These are phyloP conservation scores for Coemansia sp. DNA, from an alignment of 371 early-diverging fungal genomes.

Conservation along the genomic window DNA sequence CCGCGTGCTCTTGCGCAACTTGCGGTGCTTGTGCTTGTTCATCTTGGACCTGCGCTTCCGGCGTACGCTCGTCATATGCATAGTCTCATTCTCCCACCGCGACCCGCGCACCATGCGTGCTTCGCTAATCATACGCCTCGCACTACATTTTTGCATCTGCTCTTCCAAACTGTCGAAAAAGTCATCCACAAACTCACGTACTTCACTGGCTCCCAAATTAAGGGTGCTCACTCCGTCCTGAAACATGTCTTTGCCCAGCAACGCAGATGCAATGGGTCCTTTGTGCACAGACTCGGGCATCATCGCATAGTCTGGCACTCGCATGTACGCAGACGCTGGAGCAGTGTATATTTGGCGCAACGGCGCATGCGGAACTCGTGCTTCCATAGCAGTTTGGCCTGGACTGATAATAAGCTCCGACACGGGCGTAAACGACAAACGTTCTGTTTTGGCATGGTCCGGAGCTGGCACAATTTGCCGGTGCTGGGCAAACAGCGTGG, in stretches of 20 bases:
- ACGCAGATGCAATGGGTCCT: conserved; percentile 46
- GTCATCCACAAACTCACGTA: conserved; percentile 42
- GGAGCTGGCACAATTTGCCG: conserved; percentile 26
- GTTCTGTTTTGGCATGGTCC: not conserved
- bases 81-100: conserved; percentile 30
- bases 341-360: conserved; percentile 44
- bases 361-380: conserved; percentile 22
- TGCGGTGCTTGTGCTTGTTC: conserved; percentile 86
- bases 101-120: not conserved
- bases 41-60: conserved; percentile 81
- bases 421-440: conserved; percentile 37
- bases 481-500: conserved; percentile 36
- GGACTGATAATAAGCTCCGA: conserved; percentile 24
- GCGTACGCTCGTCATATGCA: conserved; percentile 62
- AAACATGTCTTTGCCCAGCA: conserved; percentile 30
- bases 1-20: conserved; percentile 75
- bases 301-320: conserved; percentile 27
- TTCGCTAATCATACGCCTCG: not conserved
- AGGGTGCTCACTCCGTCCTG: conserved; percentile 18
- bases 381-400: conserved; percentile 24
- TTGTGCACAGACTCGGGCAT: conserved; percentile 49
- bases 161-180: conserved; percentile 46
- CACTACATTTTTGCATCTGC: not conserved
- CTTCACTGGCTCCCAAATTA: conserved; percentile 18
- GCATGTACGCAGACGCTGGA: conserved; percentile 43